These are phyloP conservation scores for Rhododendron williamsianum DNA, from an alignment of 148 eudicot species.

Conservation along the genomic window DNA sequence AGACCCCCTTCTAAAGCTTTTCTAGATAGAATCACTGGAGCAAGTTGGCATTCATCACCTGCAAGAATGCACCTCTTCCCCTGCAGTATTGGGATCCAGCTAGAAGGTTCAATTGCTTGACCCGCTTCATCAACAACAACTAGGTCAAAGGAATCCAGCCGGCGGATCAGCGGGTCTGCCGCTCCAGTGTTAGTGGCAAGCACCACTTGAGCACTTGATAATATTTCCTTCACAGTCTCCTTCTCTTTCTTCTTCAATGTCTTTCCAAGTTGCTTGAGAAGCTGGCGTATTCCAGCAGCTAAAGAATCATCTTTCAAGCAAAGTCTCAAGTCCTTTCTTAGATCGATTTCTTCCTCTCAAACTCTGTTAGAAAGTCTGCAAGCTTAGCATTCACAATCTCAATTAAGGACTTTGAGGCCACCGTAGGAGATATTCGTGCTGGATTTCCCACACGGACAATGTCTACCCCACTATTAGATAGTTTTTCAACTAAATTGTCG, in stretches of 20 bases:
- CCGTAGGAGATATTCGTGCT: slow-evolving; percentile 65
- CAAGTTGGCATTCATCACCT: slow-evolving; percentile 82
- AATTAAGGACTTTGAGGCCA: slow-evolving; percentile 68
- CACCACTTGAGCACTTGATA: slow-evolving; percentile 71
- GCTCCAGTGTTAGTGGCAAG: slow-evolving; percentile 86
- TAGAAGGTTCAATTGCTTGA: slow-evolving; percentile 87
- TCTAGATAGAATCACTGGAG: slow-evolving; percentile 75
- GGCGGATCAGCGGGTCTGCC: slow-evolving; percentile 72
- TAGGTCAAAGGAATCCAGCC: slow-evolving; percentile 64
- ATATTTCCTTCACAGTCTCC: slow-evolving; percentile 56
- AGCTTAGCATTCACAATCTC: slow-evolving; percentile 60
- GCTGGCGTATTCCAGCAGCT: slow-evolving; percentile 93
- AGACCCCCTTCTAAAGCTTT: slow-evolving; percentile 81
- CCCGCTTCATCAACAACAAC: slow-evolving; percentile 85
- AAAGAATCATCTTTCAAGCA: slow-evolving; percentile 79
- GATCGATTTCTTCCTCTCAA: slow-evolving; percentile 71
- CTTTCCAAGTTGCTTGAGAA: slow-evolving; percentile 74
- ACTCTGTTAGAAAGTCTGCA: slow-evolving; percentile 43
- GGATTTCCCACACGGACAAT: slow-evolving; percentile 86
- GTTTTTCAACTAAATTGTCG: slow-evolving; percentile 85
- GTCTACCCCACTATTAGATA: slow-evolving; percentile 44
- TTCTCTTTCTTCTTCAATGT: slow-evolving; percentile 74
- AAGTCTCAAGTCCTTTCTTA: slow-evolving; percentile 66
- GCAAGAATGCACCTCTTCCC: slow-evolving; percentile 84
- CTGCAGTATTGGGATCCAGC: slow-evolving; percentile 76